Percentiles rank a stretch among this genome's conserved stretches.
phyloP scores from a whole-genome alignment of 1,139 yeast genomes.

The Yamadazyma dushanensis region DNA sequence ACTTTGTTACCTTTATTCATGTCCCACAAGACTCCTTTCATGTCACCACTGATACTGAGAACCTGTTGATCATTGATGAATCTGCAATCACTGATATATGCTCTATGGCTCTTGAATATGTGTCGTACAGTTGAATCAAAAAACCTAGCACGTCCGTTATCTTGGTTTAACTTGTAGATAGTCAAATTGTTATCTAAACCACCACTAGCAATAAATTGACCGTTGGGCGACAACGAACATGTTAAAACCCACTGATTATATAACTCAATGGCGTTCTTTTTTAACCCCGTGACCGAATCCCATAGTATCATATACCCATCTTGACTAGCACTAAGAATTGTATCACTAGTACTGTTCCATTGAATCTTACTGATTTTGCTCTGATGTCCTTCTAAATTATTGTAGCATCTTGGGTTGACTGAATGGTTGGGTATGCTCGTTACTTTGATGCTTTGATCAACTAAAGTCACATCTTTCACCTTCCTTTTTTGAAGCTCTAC shows the following conservation, averaged over 20 bases:
- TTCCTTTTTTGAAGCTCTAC: constrained; percentile 43
- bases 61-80: constrained; percentile 56
- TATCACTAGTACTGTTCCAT: constrained; percentile 65
- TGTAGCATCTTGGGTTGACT: constrained; percentile 34
- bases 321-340: constrained; percentile 73
- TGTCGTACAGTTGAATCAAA: constrained; percentile 34
- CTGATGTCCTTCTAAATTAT: constrained; percentile 67
- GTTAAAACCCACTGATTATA: constrained; percentile 79
- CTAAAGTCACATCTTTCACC: constrained; percentile 48
- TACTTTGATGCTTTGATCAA: constrained; percentile 34
- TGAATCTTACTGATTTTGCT: constrained; percentile 69
- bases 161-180: constrained; percentile 50
- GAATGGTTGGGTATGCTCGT: constrained; percentile 31
- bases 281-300: constrained; percentile 76
- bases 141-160: constrained; percentile 3
- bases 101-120: constrained; percentile 75
- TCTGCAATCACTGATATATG: constrained; percentile 76
- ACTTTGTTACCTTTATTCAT: constrained; percentile 55
- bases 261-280: constrained; percentile 65
- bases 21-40: constrained; percentile 84
- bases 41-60: constrained; percentile 80
- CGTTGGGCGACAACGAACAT: constrained; percentile 71
- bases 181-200: constrained; percentile 82
- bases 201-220: constrained; percentile 69
- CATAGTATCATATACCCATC: constrained; percentile 86